Evolutionary conservation across 2,329 filamentous ascomycete species (phyloP).

Genomic region (Sporothrix schenckii): DNA sequence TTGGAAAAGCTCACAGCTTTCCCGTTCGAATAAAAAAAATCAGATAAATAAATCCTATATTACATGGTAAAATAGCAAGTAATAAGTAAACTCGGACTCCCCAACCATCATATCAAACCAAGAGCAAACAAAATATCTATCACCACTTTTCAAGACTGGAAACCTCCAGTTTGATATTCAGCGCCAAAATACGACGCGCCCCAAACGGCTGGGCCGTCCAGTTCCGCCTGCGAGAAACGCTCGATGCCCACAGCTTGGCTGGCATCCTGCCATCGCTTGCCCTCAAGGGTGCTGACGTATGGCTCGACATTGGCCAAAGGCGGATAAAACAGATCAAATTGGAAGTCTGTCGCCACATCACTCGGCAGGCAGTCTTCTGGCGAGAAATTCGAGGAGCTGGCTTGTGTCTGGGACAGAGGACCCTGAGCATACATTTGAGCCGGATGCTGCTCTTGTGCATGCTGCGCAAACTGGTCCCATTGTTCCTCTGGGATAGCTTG

Average conservation of each 20-base stretch:
- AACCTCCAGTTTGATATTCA: neutral
- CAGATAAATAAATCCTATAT: neutral
- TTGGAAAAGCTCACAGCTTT: slow-evolving; percentile 1
- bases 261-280: slow-evolving; percentile 39
- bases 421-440: neutral
- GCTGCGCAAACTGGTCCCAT: slow-evolving; percentile 9
- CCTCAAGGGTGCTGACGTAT: slow-evolving; percentile 38
- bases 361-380: neutral
- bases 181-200: neutral
- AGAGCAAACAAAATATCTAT: neutral
- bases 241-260: slow-evolving; percentile 38
- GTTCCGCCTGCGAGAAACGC: slow-evolving; percentile 39
- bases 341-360: slow-evolving; percentile 19
- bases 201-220: slow-evolving; percentile 4
- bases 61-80: neutral
- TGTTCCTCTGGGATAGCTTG: neutral
- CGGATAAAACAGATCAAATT: slow-evolving; percentile 26
- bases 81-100: neutral
- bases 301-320: slow-evolving; percentile 32
- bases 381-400: neutral
- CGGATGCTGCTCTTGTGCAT: neutral
- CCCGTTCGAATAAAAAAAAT: neutral
- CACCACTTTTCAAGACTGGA: neutral
- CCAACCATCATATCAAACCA: neutral
- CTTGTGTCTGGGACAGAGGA: slow-evolving; percentile 1